Evolutionary conservation across 192 early-diverging fungal species (phyloP).

Genomic region (Rhizophagus prolifer): DNA sequence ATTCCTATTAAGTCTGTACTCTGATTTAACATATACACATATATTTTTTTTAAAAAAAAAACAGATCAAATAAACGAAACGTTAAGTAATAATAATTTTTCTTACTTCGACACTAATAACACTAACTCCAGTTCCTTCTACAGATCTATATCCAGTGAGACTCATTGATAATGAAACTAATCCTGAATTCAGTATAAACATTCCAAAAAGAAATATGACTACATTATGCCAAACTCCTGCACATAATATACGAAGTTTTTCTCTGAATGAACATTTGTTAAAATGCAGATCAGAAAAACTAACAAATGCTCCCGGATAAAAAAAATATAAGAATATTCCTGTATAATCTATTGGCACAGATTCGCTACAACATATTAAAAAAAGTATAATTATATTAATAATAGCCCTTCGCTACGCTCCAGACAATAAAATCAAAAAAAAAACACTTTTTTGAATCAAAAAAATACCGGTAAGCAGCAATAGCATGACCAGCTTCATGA

Average conservation of each 20-base stretch:
- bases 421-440: no score
- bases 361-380: constrained; percentile 45
- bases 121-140: constrained; percentile 51
- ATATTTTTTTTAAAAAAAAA: neutral
- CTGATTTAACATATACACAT: constrained; percentile 4
- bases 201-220: constrained; percentile 47
- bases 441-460: neutral
- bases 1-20: constrained; percentile 50
- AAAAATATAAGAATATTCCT: constrained; percentile 65
- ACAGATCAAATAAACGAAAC: neutral
- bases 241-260: constrained; percentile 63
- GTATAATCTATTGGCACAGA: constrained; percentile 55
- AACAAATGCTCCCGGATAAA: constrained; percentile 82
- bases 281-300: constrained; percentile 52
- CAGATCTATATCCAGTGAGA: constrained; percentile 51
- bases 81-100: neutral
- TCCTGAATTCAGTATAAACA: constrained; percentile 44
- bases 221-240: constrained; percentile 78
- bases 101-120: constrained; percentile 53
- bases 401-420: no score
- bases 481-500: constrained; percentile 75
- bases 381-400: no score
- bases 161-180: constrained; percentile 42
- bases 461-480: constrained; percentile 64
- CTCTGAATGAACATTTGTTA: constrained; percentile 39